A percentile compares a stretch with the other conserved stretches of the same genome.
Conservation (phyloP, 768 basidiomycete genomes). For the Daedalea quercina region DNA sequence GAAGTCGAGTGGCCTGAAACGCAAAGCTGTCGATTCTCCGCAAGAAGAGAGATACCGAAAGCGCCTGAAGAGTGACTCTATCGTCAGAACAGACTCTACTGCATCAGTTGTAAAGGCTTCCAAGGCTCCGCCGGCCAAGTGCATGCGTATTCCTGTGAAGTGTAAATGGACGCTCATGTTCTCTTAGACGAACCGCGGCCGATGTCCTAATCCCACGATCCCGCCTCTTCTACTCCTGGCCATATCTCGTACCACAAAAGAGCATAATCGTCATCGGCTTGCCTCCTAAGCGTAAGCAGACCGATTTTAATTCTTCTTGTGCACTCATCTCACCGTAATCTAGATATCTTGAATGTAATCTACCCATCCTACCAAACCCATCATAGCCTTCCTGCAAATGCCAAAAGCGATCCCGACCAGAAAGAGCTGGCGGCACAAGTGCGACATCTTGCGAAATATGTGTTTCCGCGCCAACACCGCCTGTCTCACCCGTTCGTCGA, state of each 20-base stretch:
- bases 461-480: conserved; percentile 79
- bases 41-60: conserved; percentile 19
- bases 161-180: not conserved
- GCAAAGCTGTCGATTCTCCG: not conserved
- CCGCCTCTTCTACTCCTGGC: conserved; percentile 64
- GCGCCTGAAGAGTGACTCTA: conserved; percentile 14
- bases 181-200: conserved; percentile 35
- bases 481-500: conserved; percentile 51
- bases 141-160: not conserved
- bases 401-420: conserved; percentile 38
- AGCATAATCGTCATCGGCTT: conserved; percentile 55
- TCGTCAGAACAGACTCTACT: not conserved
- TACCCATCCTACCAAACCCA: conserved; percentile 35
- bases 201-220: conserved; percentile 47
- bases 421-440: conserved; percentile 41
- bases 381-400: conserved; percentile 18
- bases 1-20: not conserved
- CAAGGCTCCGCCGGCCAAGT: not conserved
- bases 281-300: conserved; percentile 53
- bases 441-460: conserved; percentile 69
- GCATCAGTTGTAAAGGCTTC: not conserved
- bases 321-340: not conserved
- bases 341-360: conserved; percentile 68
- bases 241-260: conserved; percentile 43
- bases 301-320: not conserved